Percentiles rank a stretch among this genome's conserved stretches.
phyloP scores from a whole-genome alignment of 305 asterid genomes.

The Caryopteris hybrid region DNA sequence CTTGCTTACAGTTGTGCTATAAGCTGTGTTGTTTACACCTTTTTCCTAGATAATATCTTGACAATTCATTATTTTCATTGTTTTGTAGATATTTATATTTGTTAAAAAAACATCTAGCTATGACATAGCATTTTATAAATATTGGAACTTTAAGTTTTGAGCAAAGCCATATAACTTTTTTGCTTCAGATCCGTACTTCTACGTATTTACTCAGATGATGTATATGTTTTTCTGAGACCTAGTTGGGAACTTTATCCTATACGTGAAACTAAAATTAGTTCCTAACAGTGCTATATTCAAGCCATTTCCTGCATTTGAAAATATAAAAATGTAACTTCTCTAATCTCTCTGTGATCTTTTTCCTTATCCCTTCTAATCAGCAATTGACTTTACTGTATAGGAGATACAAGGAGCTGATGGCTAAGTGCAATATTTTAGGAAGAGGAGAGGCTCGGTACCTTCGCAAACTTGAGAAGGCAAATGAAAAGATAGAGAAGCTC shows the following conservation, averaged over 20 bases:
- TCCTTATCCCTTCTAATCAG: background rate
- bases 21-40: background rate
- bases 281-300: background rate
- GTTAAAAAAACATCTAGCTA: background rate
- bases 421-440: conserved; percentile 78
- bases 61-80: background rate
- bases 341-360: background rate
- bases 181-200: background rate
- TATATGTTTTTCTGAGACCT: background rate
- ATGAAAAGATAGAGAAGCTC: conserved; percentile 64
- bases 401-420: conserved; percentile 93
- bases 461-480: conserved; percentile 70
- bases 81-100: background rate
- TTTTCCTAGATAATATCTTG: background rate
- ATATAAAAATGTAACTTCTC: background rate
- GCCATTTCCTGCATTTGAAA: background rate
- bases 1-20: background rate
- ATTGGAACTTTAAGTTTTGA: background rate
- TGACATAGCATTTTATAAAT: conserved; percentile 2
- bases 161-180: background rate
- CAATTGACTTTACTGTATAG: conserved; percentile 33
- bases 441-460: conserved; percentile 80
- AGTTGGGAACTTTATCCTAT: background rate
- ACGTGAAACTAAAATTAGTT: background rate
- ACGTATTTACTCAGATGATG: background rate